phyloP scores from a whole-genome alignment of 768 basidiomycete species.

The Porpolomopsis calyptriformis region DNA sequence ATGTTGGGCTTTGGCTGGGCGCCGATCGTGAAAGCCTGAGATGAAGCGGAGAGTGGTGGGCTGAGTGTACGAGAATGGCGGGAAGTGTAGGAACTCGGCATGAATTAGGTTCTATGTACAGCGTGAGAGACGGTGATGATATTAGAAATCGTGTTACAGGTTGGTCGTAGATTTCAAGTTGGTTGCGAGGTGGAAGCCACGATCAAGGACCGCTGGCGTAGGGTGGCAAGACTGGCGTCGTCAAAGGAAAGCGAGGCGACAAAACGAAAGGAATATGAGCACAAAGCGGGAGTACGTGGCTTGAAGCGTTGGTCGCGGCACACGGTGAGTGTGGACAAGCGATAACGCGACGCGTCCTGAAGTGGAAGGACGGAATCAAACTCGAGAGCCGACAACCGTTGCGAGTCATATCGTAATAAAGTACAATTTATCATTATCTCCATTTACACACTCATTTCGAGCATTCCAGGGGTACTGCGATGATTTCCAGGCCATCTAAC shows the following conservation, averaged over 20 bases:
- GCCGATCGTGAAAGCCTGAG: constrained; percentile 30
- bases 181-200: background rate
- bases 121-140: background rate
- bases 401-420: too few relatives aligned
- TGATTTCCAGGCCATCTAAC: too few relatives aligned
- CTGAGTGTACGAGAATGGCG: constrained; percentile 6
- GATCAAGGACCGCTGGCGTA: background rate
- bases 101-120: background rate
- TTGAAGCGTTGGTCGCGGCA: background rate
- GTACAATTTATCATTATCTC: too few relatives aligned
- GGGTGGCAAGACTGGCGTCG: background rate
- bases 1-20: constrained; percentile 47
- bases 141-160: background rate
- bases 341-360: constrained; percentile 4
- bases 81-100: constrained; percentile 1
- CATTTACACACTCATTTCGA: too few relatives aligned
- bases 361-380: too few relatives aligned
- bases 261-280: background rate
- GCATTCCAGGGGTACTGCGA: too few relatives aligned
- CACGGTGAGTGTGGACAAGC: background rate
- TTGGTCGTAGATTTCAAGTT: background rate
- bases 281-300: background rate
- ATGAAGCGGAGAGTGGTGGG: constrained; percentile 5
- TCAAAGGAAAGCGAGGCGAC: background rate
- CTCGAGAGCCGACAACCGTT: too few relatives aligned